Evolutionary conservation across 768 basidiomycete species (phyloP), one percentile per base, ranked within the genome.

Genomic region (Mrakia frigida): DNA sequence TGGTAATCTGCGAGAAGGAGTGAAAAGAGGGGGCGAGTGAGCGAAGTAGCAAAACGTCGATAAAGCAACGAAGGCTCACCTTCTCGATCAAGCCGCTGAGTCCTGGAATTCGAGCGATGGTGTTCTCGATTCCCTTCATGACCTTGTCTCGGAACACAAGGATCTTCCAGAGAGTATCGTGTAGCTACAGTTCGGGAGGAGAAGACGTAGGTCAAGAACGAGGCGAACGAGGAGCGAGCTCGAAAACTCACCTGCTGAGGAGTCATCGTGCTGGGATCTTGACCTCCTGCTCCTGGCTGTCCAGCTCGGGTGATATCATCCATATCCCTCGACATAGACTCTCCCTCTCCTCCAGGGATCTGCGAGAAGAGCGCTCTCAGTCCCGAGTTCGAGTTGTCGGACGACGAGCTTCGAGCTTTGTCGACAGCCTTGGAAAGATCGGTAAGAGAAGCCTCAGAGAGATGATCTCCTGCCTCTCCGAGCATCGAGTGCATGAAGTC

Each of bases 401-500:
- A 85, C 18, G 87, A 85, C 79, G 85, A 86, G 35, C 88, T 86
- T n/a, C 89, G 88, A 2, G 92, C 92, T 61, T 87, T 87, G 75
- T 88, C 87, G 79, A 96, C 86, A 77, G 91, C 88, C 77, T 89
- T 89, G 84, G 91, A 92, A 59, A 98, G 86, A 81, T 98, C 93
- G 0, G 90, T 87, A 2, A 98, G 92, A 50, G 93, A 94, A 3
- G 94, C 92, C 85, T 91, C 82, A 31, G 82, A 84, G 68, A 85
- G 71, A 81, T 90, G 79, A 79, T 91, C 92, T 84, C 83, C 84
- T 5, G 83, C 84, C 77, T 85, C 85, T n/a, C 85, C 85, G 77
- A 84, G 73, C 23, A 80, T 75, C 23, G 90, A 92, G 80, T 91
- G 88, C 59, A 89, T 88, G 81, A 93, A 93, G 83, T 94, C 92